Percentiles rank a stretch among this genome's conserved stretches.
Evolutionary conservation across 805 yeast species (phyloP).

Genomic region (Ogataea zsoltii): DNA sequence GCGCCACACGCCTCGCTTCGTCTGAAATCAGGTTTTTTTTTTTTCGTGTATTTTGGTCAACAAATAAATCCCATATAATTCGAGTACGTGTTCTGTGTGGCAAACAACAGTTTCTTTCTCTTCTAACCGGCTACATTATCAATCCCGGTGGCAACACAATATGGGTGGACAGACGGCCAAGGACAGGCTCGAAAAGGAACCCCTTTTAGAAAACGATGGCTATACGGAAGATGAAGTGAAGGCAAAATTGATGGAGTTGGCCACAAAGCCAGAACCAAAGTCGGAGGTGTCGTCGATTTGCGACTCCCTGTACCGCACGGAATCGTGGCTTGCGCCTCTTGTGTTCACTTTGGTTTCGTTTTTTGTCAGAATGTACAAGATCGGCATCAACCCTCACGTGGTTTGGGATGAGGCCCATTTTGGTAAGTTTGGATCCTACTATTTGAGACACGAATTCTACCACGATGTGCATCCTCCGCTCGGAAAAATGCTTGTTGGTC

Average conservation of each 20-base stretch:
- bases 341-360: constrained; percentile 70
- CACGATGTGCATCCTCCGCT: constrained; percentile 89
- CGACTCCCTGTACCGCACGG: constrained; percentile 23
- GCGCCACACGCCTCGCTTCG: constrained; percentile 6
- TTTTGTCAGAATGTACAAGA: constrained; percentile 70
- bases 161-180: constrained; percentile 6
- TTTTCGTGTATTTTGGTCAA: constrained; percentile 3
- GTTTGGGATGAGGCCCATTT: constrained; percentile 99
- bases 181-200: constrained; percentile 11
- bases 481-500: constrained; percentile 78
- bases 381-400: constrained; percentile 71
- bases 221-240: constrained; percentile 34
- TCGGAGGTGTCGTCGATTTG: constrained; percentile 7
- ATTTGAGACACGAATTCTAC: constrained; percentile 75
- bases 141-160: not conserved
- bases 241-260: constrained; percentile 31
- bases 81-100: constrained; percentile 4
- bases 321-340: constrained; percentile 50
- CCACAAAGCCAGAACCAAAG: constrained; percentile 17
- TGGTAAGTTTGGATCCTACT: constrained; percentile 83
- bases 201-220: constrained; percentile 10
- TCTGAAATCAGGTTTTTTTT: constrained; percentile 1
- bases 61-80: constrained; percentile 1
- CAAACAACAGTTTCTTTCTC: not conserved
- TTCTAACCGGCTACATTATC: not conserved